Evolutionary conservation across 331 rosid genomes (phyloP).

Genomic region (Quercus phellos): DNA sequence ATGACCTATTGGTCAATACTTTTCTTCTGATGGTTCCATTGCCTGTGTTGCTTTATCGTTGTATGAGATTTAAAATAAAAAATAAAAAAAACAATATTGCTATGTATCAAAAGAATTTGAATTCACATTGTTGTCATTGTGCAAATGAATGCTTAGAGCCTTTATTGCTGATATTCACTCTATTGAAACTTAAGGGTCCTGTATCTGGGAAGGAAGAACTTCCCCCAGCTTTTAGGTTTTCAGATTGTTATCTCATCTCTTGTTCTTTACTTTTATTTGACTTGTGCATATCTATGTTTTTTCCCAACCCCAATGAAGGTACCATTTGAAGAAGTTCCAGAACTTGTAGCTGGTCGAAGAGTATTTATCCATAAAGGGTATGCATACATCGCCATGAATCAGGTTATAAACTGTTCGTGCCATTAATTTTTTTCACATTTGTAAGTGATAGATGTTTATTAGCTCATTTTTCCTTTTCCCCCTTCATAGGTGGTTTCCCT

Average conservation of each 20-base stretch:
- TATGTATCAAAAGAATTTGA: not conserved
- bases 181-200: not conserved
- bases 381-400: constrained; percentile 80
- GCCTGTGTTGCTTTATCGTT: not conserved
- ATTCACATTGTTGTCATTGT: not conserved
- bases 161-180: not conserved
- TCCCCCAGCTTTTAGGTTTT: not conserved
- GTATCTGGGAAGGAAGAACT: not conserved
- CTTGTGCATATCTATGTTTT: not conserved
- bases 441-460: constrained; percentile 15
- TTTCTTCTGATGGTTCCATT: not conserved
- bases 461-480: constrained; percentile 3
- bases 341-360: constrained; percentile 83
- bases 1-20: not conserved
- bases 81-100: not conserved
- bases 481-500: constrained; percentile 67
- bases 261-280: constrained; percentile 18
- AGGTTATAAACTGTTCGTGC: constrained; percentile 46
- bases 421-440: not conserved
- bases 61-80: not conserved
- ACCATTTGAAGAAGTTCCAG: constrained; percentile 94
- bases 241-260: not conserved
- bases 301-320: constrained; percentile 44
- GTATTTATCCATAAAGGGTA: constrained; percentile 71
- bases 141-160: not conserved